Conservation (phyloP, 192 early-diverging fungal genomes). For the Obelidium mucronatum region DNA sequence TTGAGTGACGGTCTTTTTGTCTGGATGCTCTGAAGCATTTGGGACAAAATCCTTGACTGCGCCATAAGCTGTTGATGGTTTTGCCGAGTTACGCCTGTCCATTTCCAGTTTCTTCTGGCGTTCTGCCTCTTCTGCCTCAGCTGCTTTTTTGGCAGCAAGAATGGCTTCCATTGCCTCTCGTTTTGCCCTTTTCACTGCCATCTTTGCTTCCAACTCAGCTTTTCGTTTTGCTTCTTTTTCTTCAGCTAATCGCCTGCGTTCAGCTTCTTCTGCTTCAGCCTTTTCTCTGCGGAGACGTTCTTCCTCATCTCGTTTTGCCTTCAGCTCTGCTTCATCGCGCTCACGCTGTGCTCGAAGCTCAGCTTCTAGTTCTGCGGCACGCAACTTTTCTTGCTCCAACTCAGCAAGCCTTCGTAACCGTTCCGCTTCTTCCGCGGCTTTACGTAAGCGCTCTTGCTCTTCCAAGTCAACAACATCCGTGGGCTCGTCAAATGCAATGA, state of each 20-base stretch:
- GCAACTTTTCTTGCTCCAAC: neutral
- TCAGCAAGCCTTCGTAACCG: neutral
- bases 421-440: constrained; percentile 13
- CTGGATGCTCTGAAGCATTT: neutral
- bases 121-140: constrained; percentile 20
- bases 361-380: constrained; percentile 11
- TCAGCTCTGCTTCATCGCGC: constrained; percentile 20
- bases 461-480: neutral
- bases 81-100: neutral
- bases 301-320: constrained; percentile 21
- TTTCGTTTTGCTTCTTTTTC: constrained; percentile 28
- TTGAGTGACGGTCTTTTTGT: neutral
- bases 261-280: constrained; percentile 33
- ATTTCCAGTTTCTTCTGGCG: neutral
- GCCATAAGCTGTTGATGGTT: constrained; percentile 22
- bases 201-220: constrained; percentile 28
- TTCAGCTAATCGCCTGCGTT: constrained; percentile 31
- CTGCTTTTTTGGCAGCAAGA: constrained; percentile 10
- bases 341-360: constrained; percentile 6
- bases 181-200: constrained; percentile 30
- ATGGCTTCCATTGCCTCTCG: constrained; percentile 7
- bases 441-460: neutral
- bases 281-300: constrained; percentile 8
- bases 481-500: neutral
- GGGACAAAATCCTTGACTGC: constrained; percentile 24